phyloP scores from a whole-genome alignment of 495 filamentous ascomycete species.

The Neurospora pannonica region DNA sequence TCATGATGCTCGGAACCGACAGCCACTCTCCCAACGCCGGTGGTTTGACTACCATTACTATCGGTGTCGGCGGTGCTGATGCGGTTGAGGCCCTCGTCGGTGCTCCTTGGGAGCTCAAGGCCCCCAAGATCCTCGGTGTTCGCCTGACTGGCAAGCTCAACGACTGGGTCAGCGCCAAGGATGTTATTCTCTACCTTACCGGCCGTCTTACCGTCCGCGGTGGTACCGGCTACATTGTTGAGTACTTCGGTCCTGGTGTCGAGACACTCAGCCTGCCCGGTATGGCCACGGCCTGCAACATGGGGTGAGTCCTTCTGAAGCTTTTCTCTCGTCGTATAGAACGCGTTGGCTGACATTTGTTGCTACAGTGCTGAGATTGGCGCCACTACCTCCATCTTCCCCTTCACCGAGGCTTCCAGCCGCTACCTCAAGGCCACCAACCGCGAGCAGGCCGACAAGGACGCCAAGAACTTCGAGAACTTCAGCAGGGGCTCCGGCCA shows the following conservation, averaged over 20 bases:
- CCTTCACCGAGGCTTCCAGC: slow-evolving; percentile 37
- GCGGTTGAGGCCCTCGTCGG: slow-evolving; percentile 95
- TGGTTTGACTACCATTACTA: slow-evolving; percentile 86
- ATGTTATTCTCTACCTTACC: slow-evolving; percentile 83
- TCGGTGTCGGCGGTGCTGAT: slow-evolving; percentile 95
- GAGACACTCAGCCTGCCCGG: slow-evolving; percentile 84
- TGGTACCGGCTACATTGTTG: slow-evolving; percentile 88
- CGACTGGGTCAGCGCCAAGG: slow-evolving; percentile 91
- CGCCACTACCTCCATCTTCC: slow-evolving; percentile 91
- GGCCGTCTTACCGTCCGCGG: slow-evolving; percentile 88
- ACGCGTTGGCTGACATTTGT: neutral
- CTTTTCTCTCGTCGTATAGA: neutral
- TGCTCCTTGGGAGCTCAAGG: slow-evolving; percentile 95
- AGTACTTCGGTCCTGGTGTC: slow-evolving; percentile 83
- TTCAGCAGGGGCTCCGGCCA: slow-evolving; percentile 26
- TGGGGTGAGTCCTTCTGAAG: slow-evolving; percentile 27
- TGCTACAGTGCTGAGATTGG: slow-evolving; percentile 64
- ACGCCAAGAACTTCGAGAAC: slow-evolving; percentile 45
- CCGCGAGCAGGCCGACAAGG: slow-evolving; percentile 58
- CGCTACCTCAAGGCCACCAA: slow-evolving; percentile 77
- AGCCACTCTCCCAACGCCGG: slow-evolving; percentile 96
- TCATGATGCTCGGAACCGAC: slow-evolving; percentile 99
- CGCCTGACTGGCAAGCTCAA: slow-evolving; percentile 71
- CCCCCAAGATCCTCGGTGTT: slow-evolving; percentile 81
- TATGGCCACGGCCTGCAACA: slow-evolving; percentile 89